A percentile compares a stretch with the other conserved stretches of the same genome.
Evolutionary conservation across 1,284 basidiomycete genomes (phyloP).

Genomic region (Porogramme epimiltina): DNA sequence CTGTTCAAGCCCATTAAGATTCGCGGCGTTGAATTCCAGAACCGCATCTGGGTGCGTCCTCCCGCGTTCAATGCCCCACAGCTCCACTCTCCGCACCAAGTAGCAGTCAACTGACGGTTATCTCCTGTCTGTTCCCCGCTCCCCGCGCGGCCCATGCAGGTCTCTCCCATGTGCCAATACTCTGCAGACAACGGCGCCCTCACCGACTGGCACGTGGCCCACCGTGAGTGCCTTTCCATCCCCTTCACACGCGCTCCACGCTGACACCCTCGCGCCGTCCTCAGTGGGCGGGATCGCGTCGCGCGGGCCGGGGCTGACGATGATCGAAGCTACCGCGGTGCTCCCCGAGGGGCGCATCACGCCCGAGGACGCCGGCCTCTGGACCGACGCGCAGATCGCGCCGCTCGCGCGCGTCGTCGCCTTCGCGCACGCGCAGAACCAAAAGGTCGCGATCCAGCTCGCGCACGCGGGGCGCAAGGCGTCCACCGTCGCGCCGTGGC

Average conservation of each 20-base stretch:
- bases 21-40: conserved; percentile 63
- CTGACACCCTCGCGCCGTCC: not conserved
- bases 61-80: not conserved
- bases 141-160: conserved; percentile 4
- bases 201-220: conserved; percentile 78
- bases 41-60: conserved; percentile 56
- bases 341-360: conserved; percentile 79
- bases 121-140: no score
- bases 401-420: conserved; percentile 67
- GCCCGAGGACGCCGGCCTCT: conserved; percentile 72
- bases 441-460: conserved; percentile 74
- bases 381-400: conserved; percentile 70
- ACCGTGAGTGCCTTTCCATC: conserved; percentile 43
- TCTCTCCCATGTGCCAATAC: conserved; percentile 77
- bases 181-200: conserved; percentile 66
- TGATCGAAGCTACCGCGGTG: conserved; percentile 71
- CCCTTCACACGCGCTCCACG: not conserved
- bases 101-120: no score
- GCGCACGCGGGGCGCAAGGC: conserved; percentile 81
- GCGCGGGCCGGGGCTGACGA: conserved; percentile 60
- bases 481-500: conserved; percentile 65
- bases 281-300: conserved; percentile 40
- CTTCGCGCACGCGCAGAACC: conserved; percentile 64
- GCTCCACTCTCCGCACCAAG: no score
- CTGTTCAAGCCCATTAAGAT: conserved; percentile 71